Base-by-base conservation (phyloP, 2,329 filamentous ascomycete genomes). In the Clarireedia sp. region DNA sequence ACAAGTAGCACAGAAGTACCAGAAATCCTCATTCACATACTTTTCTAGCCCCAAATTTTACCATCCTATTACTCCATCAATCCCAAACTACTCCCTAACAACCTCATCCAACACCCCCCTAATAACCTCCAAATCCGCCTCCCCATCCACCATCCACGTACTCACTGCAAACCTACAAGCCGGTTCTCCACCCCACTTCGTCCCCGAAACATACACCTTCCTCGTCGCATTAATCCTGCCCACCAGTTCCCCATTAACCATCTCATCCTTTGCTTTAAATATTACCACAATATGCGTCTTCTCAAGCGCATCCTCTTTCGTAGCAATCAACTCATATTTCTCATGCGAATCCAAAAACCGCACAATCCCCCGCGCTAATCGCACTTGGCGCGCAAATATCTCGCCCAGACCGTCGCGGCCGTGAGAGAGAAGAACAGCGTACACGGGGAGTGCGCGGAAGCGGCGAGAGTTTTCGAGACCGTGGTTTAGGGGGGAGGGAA, bases 401-500 rank as follows among this genome's bases (percentile, higher is more conserved):
- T 77, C 74, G 0, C 76, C 74, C 61, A 95, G 81, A 0, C 90
- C 90, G 0, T 76, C 68, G 1, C 76, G 75, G 0, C 92, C 92
- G 64, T 94, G 86, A 47, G 86, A 85, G 19, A 86, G 69, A 2
- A 96, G 77, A 0, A 85, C 87, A 10, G 89, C 85, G 67, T 96
- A 96, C 8, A 90, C 87, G 0, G 92, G 91, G n/a, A 96, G 75
- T 0, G 91, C 91, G 52, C 92, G 82, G 74, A 96, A 95, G 5
- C 91, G 85, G 40, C 91, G 83, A 2, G 90, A 96, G 71, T 96
- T 96, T 65, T 96, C 91, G 19, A 96, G 75, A 19, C 90, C 90
- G 55, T 94, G 82, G 70, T 96, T 92, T 16, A 95, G 74, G 0
- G 91, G 91, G 3, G 87, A 91, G n/a, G 85, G 82, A 59, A 94